phyloP scores from a whole-genome alignment of 345 rosid species.

The Eutrema heterophyllum region DNA sequence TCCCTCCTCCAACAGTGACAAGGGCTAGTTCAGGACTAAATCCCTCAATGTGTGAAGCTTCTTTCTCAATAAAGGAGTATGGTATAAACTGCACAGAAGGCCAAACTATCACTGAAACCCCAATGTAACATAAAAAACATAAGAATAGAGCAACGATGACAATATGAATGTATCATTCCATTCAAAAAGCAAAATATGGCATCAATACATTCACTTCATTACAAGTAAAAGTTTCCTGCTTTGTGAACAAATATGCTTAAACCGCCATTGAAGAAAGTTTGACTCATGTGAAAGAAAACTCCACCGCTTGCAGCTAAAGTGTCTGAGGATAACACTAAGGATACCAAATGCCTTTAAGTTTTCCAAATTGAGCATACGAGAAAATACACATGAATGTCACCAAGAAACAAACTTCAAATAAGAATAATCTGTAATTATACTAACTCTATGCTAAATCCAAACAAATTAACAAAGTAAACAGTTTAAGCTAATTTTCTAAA shows the following conservation, averaged over 20 bases:
- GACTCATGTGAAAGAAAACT: background rate
- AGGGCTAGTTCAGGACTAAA: slow-evolving; percentile 91
- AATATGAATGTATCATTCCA: background rate
- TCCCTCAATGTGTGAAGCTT: slow-evolving; percentile 95
- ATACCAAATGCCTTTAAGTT: background rate
- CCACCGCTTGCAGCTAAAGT: background rate
- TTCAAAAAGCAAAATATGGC: background rate
- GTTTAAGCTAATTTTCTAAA: background rate
- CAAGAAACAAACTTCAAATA: background rate
- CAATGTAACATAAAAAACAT: background rate
- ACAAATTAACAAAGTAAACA: background rate
- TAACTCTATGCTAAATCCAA: background rate
- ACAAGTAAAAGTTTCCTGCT: background rate
- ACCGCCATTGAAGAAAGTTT: background rate
- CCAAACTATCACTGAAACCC: background rate
- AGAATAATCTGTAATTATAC: background rate
- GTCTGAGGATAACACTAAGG: background rate
- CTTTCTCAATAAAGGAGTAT: slow-evolving; percentile 93
- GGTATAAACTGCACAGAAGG: slow-evolving; percentile 69
- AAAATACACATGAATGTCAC: background rate
- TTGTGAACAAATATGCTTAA: background rate
- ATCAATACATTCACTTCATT: background rate
- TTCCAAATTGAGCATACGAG: background rate
- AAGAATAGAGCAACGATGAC: background rate
- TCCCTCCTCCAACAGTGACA: slow-evolving; percentile 88